phyloP scores from a whole-genome alignment of 441 rosid genomes.

The Populus trichocarpa region DNA sequence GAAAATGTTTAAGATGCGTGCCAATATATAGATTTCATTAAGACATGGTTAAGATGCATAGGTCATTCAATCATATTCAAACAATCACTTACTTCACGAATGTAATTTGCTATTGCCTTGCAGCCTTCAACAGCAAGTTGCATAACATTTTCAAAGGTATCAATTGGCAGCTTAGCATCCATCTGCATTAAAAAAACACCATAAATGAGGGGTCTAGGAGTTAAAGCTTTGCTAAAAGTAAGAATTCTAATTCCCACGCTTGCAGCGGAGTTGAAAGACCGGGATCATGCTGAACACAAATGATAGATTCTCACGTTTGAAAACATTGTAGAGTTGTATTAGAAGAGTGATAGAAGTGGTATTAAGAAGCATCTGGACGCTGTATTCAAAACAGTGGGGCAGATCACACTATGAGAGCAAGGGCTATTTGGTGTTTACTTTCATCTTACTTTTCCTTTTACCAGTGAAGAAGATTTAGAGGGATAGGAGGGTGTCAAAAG shows the following conservation, averaged over 20 bases:
- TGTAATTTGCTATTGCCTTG: constrained; percentile 75
- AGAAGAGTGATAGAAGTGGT: background rate
- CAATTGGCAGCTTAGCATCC: constrained; percentile 79
- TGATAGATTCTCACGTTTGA: background rate
- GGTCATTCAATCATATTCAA: background rate
- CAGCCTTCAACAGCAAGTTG: constrained; percentile 84
- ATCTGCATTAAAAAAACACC: constrained; percentile 40
- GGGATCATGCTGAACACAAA: background rate
- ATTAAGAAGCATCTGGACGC: background rate
- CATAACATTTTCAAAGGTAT: constrained; percentile 82
- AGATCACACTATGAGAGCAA: background rate
- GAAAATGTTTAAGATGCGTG: background rate
- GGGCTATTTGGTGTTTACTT: background rate
- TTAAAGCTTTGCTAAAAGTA: background rate
- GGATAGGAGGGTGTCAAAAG: background rate
- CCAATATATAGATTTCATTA: background rate
- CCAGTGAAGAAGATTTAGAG: background rate
- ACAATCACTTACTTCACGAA: constrained; percentile 50
- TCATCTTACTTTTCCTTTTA: background rate
- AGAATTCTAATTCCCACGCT: background rate
- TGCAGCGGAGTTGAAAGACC: too few relatives aligned
- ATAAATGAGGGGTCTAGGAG: constrained; percentile 4
- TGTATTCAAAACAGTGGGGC: background rate
- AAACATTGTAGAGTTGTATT: background rate
- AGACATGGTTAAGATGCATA: background rate